Conservation (phyloP, 495 filamentous ascomycete genomes). For the Aspergillus ostianus region DNA sequence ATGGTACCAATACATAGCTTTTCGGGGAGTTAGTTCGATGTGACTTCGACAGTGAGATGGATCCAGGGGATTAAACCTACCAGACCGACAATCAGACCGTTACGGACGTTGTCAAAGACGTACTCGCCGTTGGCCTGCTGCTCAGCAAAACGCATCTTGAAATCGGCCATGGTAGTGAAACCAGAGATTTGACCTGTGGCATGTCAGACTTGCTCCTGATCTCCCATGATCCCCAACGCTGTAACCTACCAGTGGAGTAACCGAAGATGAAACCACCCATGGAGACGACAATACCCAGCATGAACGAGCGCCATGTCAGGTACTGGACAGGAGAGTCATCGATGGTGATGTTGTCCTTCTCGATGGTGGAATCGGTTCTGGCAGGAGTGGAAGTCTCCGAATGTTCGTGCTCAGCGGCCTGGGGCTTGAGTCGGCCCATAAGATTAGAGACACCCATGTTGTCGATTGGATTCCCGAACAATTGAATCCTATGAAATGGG, state of each 20-base stretch:
- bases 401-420: slow-evolving; percentile 25
- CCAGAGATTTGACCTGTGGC: slow-evolving; percentile 53
- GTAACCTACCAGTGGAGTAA: slow-evolving; percentile 58
- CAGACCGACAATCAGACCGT: slow-evolving; percentile 57
- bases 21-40: slow-evolving; percentile 9
- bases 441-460: slow-evolving; percentile 40
- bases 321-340: slow-evolving; percentile 48
- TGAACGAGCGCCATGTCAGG: slow-evolving; percentile 49
- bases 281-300: slow-evolving; percentile 54
- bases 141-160: slow-evolving; percentile 47
- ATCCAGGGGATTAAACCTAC: slow-evolving; percentile 25
- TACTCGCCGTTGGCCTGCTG: slow-evolving; percentile 34
- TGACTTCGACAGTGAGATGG: not conserved
- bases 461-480: slow-evolving; percentile 12
- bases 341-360: slow-evolving; percentile 42
- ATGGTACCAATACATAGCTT: slow-evolving; percentile 65
- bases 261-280: slow-evolving; percentile 79
- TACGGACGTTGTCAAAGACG: slow-evolving; percentile 53
- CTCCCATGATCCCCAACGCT: not conserved
- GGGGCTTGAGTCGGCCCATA: slow-evolving; percentile 34
- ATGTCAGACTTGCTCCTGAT: slow-evolving; percentile 5
- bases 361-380: slow-evolving; percentile 35
- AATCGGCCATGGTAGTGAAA: slow-evolving; percentile 62
- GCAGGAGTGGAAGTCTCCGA: slow-evolving; percentile 39
- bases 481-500: slow-evolving; percentile 11